These are phyloP conservation scores for Claviceps monticola DNA, from an alignment of 2,329 filamentous ascomycete species.

Conservation along the genomic window DNA sequence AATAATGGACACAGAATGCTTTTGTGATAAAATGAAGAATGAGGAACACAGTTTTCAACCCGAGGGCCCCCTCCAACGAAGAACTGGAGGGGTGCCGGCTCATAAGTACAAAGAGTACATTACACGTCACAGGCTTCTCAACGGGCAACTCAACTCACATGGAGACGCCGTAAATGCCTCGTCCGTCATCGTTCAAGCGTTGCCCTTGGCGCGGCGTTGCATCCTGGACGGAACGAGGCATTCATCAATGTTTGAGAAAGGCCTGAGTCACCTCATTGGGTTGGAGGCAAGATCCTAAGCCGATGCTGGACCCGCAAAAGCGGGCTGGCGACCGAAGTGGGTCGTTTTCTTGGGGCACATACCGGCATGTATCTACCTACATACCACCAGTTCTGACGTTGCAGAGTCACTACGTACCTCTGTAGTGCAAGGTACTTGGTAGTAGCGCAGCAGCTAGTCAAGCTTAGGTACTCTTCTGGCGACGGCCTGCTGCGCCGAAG, in stretches of 20 bases:
- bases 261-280: slow-evolving; percentile 4
- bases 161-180: slow-evolving; percentile 8
- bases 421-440: neutral
- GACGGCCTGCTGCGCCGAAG: neutral
- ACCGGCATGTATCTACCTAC: neutral
- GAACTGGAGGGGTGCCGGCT: neutral
- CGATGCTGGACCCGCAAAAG: slow-evolving; percentile 4
- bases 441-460: neutral
- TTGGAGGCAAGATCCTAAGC: slow-evolving; percentile 4
- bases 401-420: neutral
- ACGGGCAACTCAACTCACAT: slow-evolving; percentile 6
- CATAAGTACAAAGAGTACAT: neutral
- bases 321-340: slow-evolving; percentile 3
- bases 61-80: neutral
- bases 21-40: slow-evolving; percentile 1
- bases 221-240: slow-evolving; percentile 1
- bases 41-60: slow-evolving; percentile 2
- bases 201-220: slow-evolving; percentile 4
- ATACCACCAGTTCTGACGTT: neutral
- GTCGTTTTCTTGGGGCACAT: neutral
- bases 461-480: neutral
- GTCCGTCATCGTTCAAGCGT: slow-evolving; percentile 8
- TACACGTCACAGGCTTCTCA: slow-evolving; percentile 1
- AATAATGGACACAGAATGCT: slow-evolving; percentile 1
- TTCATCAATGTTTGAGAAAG: slow-evolving; percentile 3